Conservation (phyloP, 2,329 filamentous ascomycete species). For the Cladosporium sp. region DNA sequence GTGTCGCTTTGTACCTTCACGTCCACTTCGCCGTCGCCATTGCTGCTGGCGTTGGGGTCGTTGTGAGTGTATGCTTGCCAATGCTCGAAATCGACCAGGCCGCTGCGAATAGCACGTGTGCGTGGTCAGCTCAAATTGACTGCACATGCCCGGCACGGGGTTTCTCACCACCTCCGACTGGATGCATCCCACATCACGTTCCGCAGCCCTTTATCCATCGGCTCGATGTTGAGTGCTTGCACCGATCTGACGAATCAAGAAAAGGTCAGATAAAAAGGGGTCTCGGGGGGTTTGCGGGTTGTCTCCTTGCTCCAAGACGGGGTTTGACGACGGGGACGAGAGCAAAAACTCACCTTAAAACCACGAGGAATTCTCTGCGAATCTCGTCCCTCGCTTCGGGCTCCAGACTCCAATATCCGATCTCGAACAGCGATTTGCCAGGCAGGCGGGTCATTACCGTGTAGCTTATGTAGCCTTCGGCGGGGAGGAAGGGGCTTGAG, state of each 20-base stretch:
- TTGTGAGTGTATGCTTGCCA: slow-evolving; percentile 14
- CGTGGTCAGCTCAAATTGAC: too few relatives aligned
- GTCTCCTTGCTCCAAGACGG: too few relatives aligned
- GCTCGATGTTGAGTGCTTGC: slow-evolving; percentile 25
- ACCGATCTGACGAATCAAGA: slow-evolving; percentile 16
- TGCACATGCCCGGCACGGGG: too few relatives aligned
- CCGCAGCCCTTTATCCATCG: slow-evolving; percentile 28
- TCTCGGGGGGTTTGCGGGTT: too few relatives aligned
- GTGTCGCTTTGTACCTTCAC: too few relatives aligned
- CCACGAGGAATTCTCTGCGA: slow-evolving; percentile 19
- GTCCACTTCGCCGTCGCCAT: slow-evolving; percentile 23
- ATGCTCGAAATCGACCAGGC: slow-evolving; percentile 31
- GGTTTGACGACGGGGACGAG: too few relatives aligned
- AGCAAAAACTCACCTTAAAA: slow-evolving; percentile 23
- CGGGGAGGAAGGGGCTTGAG: slow-evolving; percentile 22
- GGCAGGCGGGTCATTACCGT: slow-evolving; percentile 28
- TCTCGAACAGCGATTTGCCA: slow-evolving; percentile 25
- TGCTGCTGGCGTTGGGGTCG: too few relatives aligned
- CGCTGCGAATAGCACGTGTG: too few relatives aligned
- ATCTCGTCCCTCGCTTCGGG: slow-evolving; percentile 20
- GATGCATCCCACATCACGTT: slow-evolving; percentile 28
- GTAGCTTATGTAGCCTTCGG: slow-evolving; percentile 27
- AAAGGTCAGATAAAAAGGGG: too few relatives aligned
- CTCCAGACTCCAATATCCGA: slow-evolving; percentile 27
- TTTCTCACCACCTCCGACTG: slow-evolving; percentile 1